phyloP scores from a whole-genome alignment of 768 basidiomycete genomes.

The Boletus pseudopeckii region DNA sequence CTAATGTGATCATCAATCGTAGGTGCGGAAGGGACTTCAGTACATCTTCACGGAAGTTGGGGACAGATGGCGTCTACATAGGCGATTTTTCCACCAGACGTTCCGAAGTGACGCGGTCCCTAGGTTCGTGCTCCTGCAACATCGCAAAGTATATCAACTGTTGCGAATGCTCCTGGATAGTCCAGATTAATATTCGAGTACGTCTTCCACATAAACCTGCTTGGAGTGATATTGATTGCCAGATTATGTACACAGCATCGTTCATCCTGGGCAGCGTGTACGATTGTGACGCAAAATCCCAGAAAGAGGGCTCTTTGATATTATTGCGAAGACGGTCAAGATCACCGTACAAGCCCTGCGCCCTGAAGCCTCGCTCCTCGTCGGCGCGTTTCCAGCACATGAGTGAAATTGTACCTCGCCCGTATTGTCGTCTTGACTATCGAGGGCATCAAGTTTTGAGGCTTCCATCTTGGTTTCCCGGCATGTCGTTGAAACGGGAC shows the following conservation, averaged over 20 bases:
- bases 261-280: slow-evolving; percentile 21
- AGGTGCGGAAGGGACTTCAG: slow-evolving; percentile 23
- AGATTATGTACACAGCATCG: slow-evolving; percentile 13
- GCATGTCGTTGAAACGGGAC: slow-evolving; percentile 22
- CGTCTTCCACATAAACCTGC: neutral
- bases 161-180: slow-evolving; percentile 32
- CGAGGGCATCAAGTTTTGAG: slow-evolving; percentile 9
- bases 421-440: neutral
- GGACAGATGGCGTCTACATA: slow-evolving; percentile 32
- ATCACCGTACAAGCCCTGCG: slow-evolving; percentile 11
- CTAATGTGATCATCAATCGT: neutral
- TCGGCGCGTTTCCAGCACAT: slow-evolving; percentile 17
- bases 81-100: slow-evolving; percentile 29
- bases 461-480: slow-evolving; percentile 24
- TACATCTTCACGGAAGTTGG: slow-evolving; percentile 30
- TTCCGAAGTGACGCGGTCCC: slow-evolving; percentile 21
- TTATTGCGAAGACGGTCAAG: slow-evolving; percentile 3
- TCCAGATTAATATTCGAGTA: slow-evolving; percentile 36
- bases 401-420: neutral
- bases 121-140: slow-evolving; percentile 30
- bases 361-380: slow-evolving; percentile 16
- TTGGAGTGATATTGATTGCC: neutral
- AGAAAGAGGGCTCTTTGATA: slow-evolving; percentile 14
- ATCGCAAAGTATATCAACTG: slow-evolving; percentile 30
- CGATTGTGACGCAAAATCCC: slow-evolving; percentile 14